phyloP scores from a whole-genome alignment of 148 eudicot genomes.

The Rhododendron ovatum region DNA sequence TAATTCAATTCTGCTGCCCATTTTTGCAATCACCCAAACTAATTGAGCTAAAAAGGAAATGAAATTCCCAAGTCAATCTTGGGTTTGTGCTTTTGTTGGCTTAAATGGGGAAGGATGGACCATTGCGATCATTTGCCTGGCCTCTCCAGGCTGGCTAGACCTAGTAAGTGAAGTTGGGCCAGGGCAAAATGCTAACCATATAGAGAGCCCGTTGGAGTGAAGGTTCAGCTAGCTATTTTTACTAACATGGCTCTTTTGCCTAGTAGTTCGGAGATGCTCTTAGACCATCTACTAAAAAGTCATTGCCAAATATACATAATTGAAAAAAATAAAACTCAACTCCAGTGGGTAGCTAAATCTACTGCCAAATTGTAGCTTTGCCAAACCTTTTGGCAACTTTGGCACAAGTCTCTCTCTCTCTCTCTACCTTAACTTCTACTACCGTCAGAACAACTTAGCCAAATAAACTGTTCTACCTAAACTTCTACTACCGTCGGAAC shows the following conservation, averaged over 20 bases:
- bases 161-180: background rate
- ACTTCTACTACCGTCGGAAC: too few relatives aligned
- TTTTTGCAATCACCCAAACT: background rate
- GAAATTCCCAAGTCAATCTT: background rate
- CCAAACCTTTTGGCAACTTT: too few relatives aligned
- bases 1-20: background rate
- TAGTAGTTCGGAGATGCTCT: background rate
- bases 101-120: background rate
- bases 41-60: background rate
- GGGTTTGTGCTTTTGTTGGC: background rate
- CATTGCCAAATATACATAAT: background rate
- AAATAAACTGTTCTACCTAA: too few relatives aligned
- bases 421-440: too few relatives aligned
- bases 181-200: background rate
- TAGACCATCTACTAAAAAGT: background rate
- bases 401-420: too few relatives aligned
- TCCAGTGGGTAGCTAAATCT: background rate
- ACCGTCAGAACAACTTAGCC: too few relatives aligned
- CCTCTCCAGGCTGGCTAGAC: background rate
- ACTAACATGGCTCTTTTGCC: background rate
- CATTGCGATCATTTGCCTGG: background rate
- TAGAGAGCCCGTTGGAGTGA: background rate
- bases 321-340: background rate
- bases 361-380: background rate
- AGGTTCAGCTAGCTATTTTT: background rate